Percentiles rank a stretch among this genome's conserved stretches.
These are phyloP conservation scores for Mycena filopes DNA, from an alignment of 768 basidiomycete species.

Conservation along the genomic window DNA sequence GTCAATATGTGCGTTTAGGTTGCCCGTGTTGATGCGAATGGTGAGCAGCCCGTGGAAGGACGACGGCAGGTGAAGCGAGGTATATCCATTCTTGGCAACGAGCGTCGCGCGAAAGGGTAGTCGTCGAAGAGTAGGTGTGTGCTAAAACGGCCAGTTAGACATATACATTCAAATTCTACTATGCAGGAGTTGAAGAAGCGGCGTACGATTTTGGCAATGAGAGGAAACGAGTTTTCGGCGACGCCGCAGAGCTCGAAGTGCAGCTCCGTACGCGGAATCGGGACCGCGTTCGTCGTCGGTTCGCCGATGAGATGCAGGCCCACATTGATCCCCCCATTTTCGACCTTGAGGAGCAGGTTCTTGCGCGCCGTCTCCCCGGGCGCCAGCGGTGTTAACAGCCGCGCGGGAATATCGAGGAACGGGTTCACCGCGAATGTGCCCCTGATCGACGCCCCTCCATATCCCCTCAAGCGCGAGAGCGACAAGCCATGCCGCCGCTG, in stretches of 20 bases:
- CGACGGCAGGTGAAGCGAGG: constrained; percentile 51
- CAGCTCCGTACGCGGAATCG: constrained; percentile 41
- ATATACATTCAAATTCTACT: too few relatives aligned
- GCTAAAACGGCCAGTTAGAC: constrained; percentile 35
- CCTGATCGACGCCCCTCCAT: constrained; percentile 40
- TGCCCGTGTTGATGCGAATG: constrained; percentile 47
- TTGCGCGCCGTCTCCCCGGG: constrained; percentile 43
- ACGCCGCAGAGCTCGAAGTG: constrained; percentile 44
- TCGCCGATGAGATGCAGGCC: constrained; percentile 51
- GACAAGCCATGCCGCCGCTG: constrained; percentile 31
- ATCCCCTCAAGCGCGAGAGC: constrained; percentile 26
- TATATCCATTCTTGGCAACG: constrained; percentile 42
- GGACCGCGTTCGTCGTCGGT: constrained; percentile 9
- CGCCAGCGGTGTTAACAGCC: constrained; percentile 45
- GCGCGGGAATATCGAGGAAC: constrained; percentile 48
- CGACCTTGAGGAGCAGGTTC: constrained; percentile 53
- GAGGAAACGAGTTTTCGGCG: constrained; percentile 40
- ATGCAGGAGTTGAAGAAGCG: not conserved
- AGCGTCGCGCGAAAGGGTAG: constrained; percentile 48
- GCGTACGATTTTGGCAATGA: constrained; percentile 53
- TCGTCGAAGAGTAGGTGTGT: constrained; percentile 47
- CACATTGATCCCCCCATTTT: constrained; percentile 53
- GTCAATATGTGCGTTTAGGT: constrained; percentile 48
- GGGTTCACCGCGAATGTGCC: constrained; percentile 55
- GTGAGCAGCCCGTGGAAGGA: constrained; percentile 55